These are phyloP conservation scores for Dinochytrium kinnereticum DNA, from an alignment of 371 early-diverging fungal genomes.

Conservation along the genomic window DNA sequence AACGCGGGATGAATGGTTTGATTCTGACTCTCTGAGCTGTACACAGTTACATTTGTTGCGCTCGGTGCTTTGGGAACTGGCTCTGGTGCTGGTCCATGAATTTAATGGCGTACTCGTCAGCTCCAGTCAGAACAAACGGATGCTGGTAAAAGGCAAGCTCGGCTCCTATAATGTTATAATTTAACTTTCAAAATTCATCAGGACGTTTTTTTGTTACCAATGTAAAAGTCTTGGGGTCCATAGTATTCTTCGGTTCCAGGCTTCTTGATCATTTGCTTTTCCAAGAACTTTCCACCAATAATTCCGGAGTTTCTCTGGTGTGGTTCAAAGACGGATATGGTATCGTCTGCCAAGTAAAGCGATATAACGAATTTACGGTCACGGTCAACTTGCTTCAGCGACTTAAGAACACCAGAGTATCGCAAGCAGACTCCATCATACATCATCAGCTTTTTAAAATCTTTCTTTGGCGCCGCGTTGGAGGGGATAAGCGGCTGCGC, in stretches of 20 bases:
- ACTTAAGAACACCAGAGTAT: constrained; percentile 47
- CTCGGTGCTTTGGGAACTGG: not conserved
- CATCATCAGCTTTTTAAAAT: constrained; percentile 48
- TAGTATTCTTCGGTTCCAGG: constrained; percentile 40
- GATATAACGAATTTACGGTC: constrained; percentile 59
- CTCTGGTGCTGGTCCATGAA: constrained; percentile 51
- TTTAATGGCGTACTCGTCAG: constrained; percentile 58
- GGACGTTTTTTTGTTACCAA: constrained; percentile 45
- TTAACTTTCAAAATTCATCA: no score
- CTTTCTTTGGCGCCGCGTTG: constrained; percentile 42
- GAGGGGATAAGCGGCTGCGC: constrained; percentile 36
- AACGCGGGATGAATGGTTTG: no score
- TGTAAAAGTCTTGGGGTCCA: constrained; percentile 46
- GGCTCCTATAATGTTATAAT: no score
- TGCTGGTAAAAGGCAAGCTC: constrained; percentile 51
- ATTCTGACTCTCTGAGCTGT: no score
- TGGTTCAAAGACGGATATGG: constrained; percentile 60
- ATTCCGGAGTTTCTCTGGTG: constrained; percentile 54
- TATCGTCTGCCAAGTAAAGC: constrained; percentile 54
- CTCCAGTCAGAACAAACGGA: constrained; percentile 53
- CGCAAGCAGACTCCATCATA: constrained; percentile 55
- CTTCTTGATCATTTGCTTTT: constrained; percentile 49
- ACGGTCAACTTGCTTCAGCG: constrained; percentile 50
- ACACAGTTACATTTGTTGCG: not conserved
- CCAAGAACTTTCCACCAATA: constrained; percentile 62